Conservation (phyloP, 768 basidiomycete species). For the Leucocoprinus birnbaumii region DNA sequence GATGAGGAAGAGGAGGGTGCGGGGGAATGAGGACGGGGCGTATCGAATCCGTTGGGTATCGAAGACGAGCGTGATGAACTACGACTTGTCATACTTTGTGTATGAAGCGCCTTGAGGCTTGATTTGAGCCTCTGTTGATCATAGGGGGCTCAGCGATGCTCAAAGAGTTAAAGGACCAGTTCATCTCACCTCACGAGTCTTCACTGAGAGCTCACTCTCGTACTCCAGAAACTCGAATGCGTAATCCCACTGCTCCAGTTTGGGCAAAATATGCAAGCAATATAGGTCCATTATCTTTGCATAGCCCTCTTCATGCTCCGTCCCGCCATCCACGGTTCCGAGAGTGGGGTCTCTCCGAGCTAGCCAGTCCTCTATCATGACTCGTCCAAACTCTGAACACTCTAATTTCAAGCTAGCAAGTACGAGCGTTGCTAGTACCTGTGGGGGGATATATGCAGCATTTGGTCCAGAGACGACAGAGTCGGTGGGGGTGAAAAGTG, state of each 20-base stretch:
- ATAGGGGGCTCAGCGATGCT: conserved; percentile 4
- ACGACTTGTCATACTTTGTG: conserved; percentile 32
- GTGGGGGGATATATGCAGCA: conserved; percentile 63
- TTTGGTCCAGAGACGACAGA: conserved; percentile 34
- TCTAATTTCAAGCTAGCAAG: conserved; percentile 69
- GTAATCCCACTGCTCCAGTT: conserved; percentile 77
- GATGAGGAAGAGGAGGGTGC: conserved; percentile 57
- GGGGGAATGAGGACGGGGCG: conserved; percentile 42
- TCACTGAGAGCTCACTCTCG: conserved; percentile 58
- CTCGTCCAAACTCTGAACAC: conserved; percentile 55
- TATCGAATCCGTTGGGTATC: conserved; percentile 20
- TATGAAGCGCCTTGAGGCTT: conserved; percentile 38
- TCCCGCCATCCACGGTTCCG: conserved; percentile 16
- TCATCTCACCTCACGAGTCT: conserved; percentile 48
- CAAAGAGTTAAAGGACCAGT: conserved; percentile 2
- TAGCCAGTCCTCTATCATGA: conserved; percentile 79
- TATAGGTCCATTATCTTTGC: conserved; percentile 77
- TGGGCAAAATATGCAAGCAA: conserved; percentile 68
- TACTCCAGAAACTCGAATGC: conserved; percentile 73
- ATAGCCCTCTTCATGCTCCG: conserved; percentile 52
- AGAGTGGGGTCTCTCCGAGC: conserved; percentile 46
- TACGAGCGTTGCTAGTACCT: conserved; percentile 67
- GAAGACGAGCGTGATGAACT: conserved; percentile 22
- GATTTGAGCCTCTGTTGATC: conserved; percentile 32
- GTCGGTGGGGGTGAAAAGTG: conserved; percentile 58